Conservation (phyloP, 2,329 filamentous ascomycete genomes). For the Xylariaceae sp. region DNA sequence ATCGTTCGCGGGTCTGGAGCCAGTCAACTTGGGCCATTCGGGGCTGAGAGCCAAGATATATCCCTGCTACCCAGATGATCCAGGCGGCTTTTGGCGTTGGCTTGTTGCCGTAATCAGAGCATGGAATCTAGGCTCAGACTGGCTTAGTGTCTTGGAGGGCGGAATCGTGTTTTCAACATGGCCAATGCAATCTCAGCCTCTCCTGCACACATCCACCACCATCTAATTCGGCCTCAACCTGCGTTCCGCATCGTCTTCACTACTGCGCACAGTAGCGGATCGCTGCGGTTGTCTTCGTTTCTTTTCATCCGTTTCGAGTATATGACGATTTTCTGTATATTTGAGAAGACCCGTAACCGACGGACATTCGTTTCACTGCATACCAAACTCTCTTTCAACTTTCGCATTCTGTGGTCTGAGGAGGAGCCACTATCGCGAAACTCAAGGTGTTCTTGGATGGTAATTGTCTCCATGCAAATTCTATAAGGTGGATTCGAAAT, state of each 20-base stretch:
- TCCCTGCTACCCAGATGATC: slow-evolving; percentile 13
- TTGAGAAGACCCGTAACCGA: neutral
- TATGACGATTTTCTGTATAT: neutral
- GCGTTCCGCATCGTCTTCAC: slow-evolving; percentile 1
- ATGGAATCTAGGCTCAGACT: neutral
- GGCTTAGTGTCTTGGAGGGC: slow-evolving; percentile 24
- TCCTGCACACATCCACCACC: slow-evolving; percentile 22
- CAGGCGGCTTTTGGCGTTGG: slow-evolving; percentile 6
- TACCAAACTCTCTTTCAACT: slow-evolving; percentile 5
- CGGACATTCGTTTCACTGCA: neutral
- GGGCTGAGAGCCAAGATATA: slow-evolving; percentile 4
- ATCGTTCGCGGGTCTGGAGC: slow-evolving; percentile 16
- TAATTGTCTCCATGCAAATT: slow-evolving; percentile 18
- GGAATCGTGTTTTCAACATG: slow-evolving; percentile 37
- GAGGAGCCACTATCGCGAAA: no score
- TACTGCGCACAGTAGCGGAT: neutral
- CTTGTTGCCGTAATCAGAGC: neutral
- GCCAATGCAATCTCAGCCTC: slow-evolving; percentile 41
- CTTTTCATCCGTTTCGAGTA: neutral
- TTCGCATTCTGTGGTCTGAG: neutral
- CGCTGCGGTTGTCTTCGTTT: neutral
- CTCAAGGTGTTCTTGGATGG: no score
- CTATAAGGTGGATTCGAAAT: slow-evolving; percentile 2
- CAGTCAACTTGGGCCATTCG: slow-evolving; percentile 20
- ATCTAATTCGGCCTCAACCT: slow-evolving; percentile 7